A percentile compares a stretch with the other conserved stretches of the same genome.
Conservation (phyloP, 78 protist species). For the Planoprotostelium fungivorum region DNA sequence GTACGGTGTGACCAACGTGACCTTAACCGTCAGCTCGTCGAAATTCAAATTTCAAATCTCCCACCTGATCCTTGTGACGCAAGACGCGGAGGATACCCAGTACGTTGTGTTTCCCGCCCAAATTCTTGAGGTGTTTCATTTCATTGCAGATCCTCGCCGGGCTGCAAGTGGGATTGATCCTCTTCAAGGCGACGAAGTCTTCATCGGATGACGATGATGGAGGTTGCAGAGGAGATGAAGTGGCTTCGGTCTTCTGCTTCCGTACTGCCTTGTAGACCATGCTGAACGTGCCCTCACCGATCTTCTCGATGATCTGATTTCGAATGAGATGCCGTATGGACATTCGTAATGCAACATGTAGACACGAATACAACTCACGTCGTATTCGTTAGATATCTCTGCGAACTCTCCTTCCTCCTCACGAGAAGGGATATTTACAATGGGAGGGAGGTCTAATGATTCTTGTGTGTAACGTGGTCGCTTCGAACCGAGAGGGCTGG, state of each 20-base stretch:
- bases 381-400: too few species aligned
- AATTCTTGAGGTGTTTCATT: conserved; percentile 7
- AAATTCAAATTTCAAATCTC: background rate
- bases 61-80: conserved; percentile 31
- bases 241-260: conserved; percentile 5
- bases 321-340: too few species aligned
- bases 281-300: conserved; percentile 64
- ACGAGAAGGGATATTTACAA: too few species aligned
- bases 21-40: background rate
- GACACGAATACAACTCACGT: too few species aligned
- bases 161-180: conserved; percentile 36
- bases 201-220: too few species aligned
- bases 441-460: too few species aligned
- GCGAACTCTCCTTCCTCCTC: too few species aligned
- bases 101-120: conserved; percentile 34
- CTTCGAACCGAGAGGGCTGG: too few species aligned
- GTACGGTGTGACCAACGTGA: conserved; percentile 3
- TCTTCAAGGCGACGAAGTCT: conserved; percentile 42
- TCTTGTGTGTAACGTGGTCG: too few species aligned
- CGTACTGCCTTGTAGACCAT: conserved; percentile 43
- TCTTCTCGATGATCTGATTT: conserved; percentile 27
- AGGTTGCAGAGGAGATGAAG: too few species aligned
- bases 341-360: too few species aligned
- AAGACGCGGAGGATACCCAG: conserved; percentile 7
- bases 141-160: conserved; percentile 47